Evolutionary conservation across 495 filamentous ascomycete species (phyloP), one percentile per base, ranked within the genome.

Genomic region (Penicillium parvum): DNA sequence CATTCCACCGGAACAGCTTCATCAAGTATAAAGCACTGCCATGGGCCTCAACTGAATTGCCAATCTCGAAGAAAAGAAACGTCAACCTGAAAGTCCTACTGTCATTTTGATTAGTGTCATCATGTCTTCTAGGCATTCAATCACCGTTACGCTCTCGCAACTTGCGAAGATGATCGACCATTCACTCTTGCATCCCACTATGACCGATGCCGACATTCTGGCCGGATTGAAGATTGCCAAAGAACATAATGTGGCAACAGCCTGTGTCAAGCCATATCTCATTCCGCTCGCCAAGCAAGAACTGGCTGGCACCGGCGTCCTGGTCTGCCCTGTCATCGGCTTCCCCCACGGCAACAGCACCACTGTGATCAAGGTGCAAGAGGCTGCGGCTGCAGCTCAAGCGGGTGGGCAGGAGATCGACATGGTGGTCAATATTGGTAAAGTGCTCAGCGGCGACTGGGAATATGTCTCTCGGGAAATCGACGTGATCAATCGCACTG

Each of bases 81-180:
- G n/a, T n/a, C n/a, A n/a, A n/a, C n/a, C n/a, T n/a, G n/a, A n/a
- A n/a, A n/a, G n/a, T n/a, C n/a, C n/a, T n/a, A n/a, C n/a, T n/a
- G n/a, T n/a, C n/a, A n/a, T n/a, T n/a, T n/a, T n/a, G n/a, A n/a
- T n/a, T n/a, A n/a, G n/a, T n/a, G n/a, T 12, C 29, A 41, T 5
- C 19, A 45, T 45, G 42, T 34, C 43, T 20, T 22, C 39, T 21
- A 19, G 46, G 37, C 46, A 55, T 33, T 67, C 63, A n/a, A 64
- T 76, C 44, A 61, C 62, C n/a, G 66, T 76, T 20, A 71, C 72
- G n/a, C 66, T 79, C 3, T 34, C 62, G 18, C 68, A 76, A 39
- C 55, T 81, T 15, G 74, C 78, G 45, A 77, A 78, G 45, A 65
- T 67, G 53, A 81, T 82, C 52, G 78, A 81, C 55, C 77, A 81